phyloP scores from a whole-genome alignment of 78 protist species.

The Dictyostelium brefeldianum region DNA sequence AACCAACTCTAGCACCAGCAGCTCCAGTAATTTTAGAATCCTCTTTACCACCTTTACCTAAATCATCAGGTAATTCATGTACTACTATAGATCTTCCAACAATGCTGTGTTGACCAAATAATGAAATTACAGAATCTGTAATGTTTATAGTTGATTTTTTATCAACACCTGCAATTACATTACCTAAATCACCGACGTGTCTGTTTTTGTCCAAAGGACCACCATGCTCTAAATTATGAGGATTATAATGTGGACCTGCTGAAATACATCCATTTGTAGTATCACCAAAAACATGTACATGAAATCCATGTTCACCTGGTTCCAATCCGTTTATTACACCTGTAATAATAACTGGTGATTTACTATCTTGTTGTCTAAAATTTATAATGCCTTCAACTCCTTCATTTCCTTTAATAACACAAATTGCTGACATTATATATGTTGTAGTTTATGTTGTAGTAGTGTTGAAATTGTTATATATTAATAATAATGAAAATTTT shows the following conservation, averaged over 20 bases:
- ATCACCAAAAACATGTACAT: constrained; percentile 77
- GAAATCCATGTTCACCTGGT: constrained; percentile 69
- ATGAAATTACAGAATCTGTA: constrained; percentile 51
- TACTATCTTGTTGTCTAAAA: constrained; percentile 4
- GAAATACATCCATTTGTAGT: constrained; percentile 34
- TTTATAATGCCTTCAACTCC: constrained; percentile 17
- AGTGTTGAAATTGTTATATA: too few relatives aligned
- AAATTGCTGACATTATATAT: constrained; percentile 38
- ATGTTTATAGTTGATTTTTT: constrained; percentile 38
- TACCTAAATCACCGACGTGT: constrained; percentile 86
- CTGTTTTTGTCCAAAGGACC: constrained; percentile 62
- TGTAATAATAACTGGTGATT: constrained; percentile 22
- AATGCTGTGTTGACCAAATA: constrained; percentile 55
- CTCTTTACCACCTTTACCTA: constrained; percentile 87
- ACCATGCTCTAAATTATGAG: constrained; percentile 77
- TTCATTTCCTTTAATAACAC: constrained; percentile 33
- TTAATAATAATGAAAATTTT: too few relatives aligned
- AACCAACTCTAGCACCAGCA: constrained; percentile 89
- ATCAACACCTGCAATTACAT: constrained; percentile 41
- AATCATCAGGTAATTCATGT: constrained; percentile 70
- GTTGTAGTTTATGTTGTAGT: not conserved
- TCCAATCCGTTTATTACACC: not conserved
- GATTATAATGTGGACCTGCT: constrained; percentile 83
- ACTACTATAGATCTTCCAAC: constrained; percentile 86
- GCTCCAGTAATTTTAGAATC: constrained; percentile 88